These are phyloP conservation scores for Antrodiella citrinella DNA, from an alignment of 768 basidiomycete species.

Conservation along the genomic window DNA sequence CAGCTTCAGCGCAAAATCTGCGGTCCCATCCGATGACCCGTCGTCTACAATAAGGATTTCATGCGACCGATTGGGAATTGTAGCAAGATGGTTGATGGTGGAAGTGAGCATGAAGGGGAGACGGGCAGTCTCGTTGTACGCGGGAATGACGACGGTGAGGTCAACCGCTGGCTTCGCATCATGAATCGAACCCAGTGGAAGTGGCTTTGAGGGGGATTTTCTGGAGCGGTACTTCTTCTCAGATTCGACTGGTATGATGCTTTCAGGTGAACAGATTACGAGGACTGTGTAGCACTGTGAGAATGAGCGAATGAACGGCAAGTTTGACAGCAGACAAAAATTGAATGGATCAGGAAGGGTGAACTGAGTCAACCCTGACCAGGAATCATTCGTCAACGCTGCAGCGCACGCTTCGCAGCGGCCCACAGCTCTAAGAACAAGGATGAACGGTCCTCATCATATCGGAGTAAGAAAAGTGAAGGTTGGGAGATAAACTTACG, in stretches of 20 bases:
- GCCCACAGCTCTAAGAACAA: constrained; percentile 87
- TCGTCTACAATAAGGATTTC: constrained; percentile 90
- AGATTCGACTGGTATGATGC: constrained; percentile 51
- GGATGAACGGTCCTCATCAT: constrained; percentile 76
- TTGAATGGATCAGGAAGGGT: constrained; percentile 29
- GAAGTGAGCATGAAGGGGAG: constrained; percentile 79
- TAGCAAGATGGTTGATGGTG: constrained; percentile 55
- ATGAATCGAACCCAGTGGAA: constrained; percentile 48
- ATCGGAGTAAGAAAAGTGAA: background rate
- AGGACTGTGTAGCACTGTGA: constrained; percentile 62
- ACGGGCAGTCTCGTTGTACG: constrained; percentile 84
- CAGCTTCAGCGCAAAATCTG: constrained; percentile 52
- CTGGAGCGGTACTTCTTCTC: constrained; percentile 64
- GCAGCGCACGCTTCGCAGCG: constrained; percentile 41
- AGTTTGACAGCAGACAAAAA: background rate
- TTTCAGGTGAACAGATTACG: constrained; percentile 65
- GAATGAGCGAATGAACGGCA: constrained; percentile 13
- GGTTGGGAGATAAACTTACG: constrained; percentile 10
- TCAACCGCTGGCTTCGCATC: constrained; percentile 49
- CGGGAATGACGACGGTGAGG: constrained; percentile 80
- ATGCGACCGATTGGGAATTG: constrained; percentile 38
- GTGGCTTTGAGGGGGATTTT: constrained; percentile 42
- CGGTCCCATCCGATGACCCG: constrained; percentile 75
- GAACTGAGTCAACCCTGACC: constrained; percentile 37
- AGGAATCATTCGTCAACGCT: constrained; percentile 51